A percentile compares a stretch with the other conserved stretches of the same genome.
Evolutionary conservation across 2,329 filamentous ascomycete species (phyloP).

Genomic region (Fusarium albosuccineum): DNA sequence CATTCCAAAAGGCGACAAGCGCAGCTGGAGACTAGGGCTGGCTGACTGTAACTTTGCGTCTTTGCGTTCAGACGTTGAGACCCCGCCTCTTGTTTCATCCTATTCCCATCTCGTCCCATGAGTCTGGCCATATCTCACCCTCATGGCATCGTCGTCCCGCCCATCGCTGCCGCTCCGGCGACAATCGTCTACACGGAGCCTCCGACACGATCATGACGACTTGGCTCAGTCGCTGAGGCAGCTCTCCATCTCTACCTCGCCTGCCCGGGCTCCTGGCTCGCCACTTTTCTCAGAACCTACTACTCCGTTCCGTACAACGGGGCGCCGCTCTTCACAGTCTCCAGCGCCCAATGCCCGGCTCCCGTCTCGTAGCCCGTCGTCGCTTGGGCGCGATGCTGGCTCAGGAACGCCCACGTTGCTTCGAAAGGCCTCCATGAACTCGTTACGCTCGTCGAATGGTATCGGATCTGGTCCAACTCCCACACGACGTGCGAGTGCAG

Average conservation of each 20-base stretch:
- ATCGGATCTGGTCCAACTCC: slow-evolving; percentile 53
- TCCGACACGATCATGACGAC: slow-evolving; percentile 48
- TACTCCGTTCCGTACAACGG: slow-evolving; percentile 56
- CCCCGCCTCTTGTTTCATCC: slow-evolving; percentile 25
- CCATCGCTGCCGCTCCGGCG: slow-evolving; percentile 50
- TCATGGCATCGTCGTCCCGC: slow-evolving; percentile 49
- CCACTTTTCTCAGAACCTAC: slow-evolving; percentile 55
- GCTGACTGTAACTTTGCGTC: slow-evolving; percentile 31
- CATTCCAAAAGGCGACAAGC: slow-evolving; percentile 35
- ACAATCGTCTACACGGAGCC: slow-evolving; percentile 51
- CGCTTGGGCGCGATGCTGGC: slow-evolving; percentile 57
- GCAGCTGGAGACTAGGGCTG: slow-evolving; percentile 25
- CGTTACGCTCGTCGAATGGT: slow-evolving; percentile 64
- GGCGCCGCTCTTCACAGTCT: slow-evolving; percentile 47
- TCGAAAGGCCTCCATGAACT: slow-evolving; percentile 70
- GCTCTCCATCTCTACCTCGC: slow-evolving; percentile 57
- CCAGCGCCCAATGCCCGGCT: slow-evolving; percentile 43
- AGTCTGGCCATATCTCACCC: slow-evolving; percentile 17
- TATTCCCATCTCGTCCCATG: slow-evolving; percentile 35
- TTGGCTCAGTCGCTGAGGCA: slow-evolving; percentile 59
- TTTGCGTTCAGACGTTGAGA: slow-evolving; percentile 23
- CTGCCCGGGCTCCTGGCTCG: slow-evolving; percentile 45
- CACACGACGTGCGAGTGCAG: slow-evolving; percentile 64
- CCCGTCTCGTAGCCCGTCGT: slow-evolving; percentile 60
- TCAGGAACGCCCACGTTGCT: slow-evolving; percentile 65